phyloP scores from a whole-genome alignment of 2,329 filamentous ascomycete genomes.

The Ilyonectria destructans region DNA sequence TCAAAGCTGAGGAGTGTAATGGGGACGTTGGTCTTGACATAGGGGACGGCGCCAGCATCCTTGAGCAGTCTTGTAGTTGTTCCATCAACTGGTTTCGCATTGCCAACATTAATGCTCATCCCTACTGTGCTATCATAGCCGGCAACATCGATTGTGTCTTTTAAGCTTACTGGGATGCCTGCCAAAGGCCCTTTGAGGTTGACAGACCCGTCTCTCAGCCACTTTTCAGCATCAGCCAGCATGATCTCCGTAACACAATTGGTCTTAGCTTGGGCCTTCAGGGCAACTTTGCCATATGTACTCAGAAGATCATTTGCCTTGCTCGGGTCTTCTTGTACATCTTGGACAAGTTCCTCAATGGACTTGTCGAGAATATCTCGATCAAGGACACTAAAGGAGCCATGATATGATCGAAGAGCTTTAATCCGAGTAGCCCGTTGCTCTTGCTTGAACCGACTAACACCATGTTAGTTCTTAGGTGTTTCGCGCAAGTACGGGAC shows the following conservation, averaged over 20 bases:
- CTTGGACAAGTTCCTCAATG: constrained; percentile 83
- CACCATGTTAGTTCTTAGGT: constrained; percentile 47
- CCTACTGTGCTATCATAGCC: constrained; percentile 89
- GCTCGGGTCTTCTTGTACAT: constrained; percentile 80
- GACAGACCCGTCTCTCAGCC: constrained; percentile 71
- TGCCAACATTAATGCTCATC: constrained; percentile 81
- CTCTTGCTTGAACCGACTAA: constrained; percentile 84
- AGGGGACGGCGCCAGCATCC: constrained; percentile 89
- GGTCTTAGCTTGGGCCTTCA: constrained; percentile 87
- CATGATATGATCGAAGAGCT: constrained; percentile 77
- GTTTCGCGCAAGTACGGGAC: not conserved
- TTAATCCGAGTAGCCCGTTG: constrained; percentile 81
- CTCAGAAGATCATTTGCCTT: constrained; percentile 82
- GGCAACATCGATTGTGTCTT: constrained; percentile 84
- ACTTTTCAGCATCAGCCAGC: constrained; percentile 83
- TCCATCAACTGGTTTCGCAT: constrained; percentile 79
- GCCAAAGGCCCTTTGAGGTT: constrained; percentile 88
- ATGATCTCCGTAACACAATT: constrained; percentile 94
- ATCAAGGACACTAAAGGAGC: constrained; percentile 76
- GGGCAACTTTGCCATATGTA: constrained; percentile 88
- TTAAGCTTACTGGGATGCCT: constrained; percentile 89
- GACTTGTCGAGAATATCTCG: constrained; percentile 78
- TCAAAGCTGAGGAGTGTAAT: constrained; percentile 91
- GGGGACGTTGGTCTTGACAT: constrained; percentile 93
- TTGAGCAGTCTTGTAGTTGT: constrained; percentile 84